phyloP scores from a whole-genome alignment of 2,329 filamentous ascomycete genomes.

The Elsinoe necatrix region DNA sequence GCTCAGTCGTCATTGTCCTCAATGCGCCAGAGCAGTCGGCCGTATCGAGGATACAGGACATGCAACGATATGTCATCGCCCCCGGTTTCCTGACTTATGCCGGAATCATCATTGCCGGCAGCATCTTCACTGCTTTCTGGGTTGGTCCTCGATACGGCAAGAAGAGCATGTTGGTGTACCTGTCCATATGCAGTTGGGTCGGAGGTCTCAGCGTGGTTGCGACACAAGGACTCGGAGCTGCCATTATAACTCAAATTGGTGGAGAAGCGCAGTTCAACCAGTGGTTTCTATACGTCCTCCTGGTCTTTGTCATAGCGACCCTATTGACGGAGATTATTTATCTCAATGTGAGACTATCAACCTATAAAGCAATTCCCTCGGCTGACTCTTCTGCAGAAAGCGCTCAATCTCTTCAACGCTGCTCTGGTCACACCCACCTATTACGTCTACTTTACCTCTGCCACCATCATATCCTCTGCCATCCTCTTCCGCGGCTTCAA shows the following conservation, averaged over 20 bases:
- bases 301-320: conserved; percentile 85
- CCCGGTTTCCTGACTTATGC: conserved; percentile 82
- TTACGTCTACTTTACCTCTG: conserved; percentile 96
- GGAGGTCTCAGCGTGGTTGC: conserved; percentile 91
- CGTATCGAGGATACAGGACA: conserved; percentile 79
- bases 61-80: conserved; percentile 77
- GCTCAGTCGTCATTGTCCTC: conserved; percentile 86
- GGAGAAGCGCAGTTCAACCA: conserved; percentile 88
- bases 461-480: conserved; percentile 88
- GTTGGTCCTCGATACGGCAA: conserved; percentile 83
- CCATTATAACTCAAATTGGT: conserved; percentile 76
- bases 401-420: conserved; percentile 91
- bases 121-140: conserved; percentile 65
- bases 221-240: conserved; percentile 84
- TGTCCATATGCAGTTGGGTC: conserved; percentile 91
- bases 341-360: conserved; percentile 63
- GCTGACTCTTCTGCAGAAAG: conserved; percentile 65
- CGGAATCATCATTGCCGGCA: conserved; percentile 71
- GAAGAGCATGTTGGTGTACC: conserved; percentile 95
- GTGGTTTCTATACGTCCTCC: conserved; percentile 89
- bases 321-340: conserved; percentile 90
- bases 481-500: conserved; percentile 92
- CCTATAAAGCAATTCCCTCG: not conserved
- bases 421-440: conserved; percentile 96
- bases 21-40: conserved; percentile 84